phyloP scores from a whole-genome alignment of 1,284 basidiomycete genomes.

The Cutaneotrichosporon cyanovorans region DNA sequence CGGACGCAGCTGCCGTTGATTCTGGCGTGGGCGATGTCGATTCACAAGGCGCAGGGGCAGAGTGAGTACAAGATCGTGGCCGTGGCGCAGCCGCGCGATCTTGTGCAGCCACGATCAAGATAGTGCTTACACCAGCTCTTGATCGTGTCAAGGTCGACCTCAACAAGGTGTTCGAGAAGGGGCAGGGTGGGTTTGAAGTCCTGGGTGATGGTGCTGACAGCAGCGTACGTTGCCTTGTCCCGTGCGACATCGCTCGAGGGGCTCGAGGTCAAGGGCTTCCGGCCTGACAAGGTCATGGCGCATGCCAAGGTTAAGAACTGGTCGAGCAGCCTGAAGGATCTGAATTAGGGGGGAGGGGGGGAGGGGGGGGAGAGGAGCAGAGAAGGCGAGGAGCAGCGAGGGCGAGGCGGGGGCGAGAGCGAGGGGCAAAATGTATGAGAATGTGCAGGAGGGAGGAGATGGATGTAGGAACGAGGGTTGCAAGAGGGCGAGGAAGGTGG shows the following conservation, averaged over 20 bases:
- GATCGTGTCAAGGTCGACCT: conserved; percentile 48
- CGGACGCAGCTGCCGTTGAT: conserved; percentile 71
- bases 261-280: conserved; percentile 82
- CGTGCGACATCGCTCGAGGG: conserved; percentile 87
- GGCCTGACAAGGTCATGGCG: conserved; percentile 65
- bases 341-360: conserved; percentile 12
- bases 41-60: conserved; percentile 90
- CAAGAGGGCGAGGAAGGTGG: too few species aligned
- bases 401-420: too few species aligned
- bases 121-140: conserved; percentile 23
- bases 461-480: too few species aligned
- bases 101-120: too few species aligned
- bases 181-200: conserved; percentile 47
- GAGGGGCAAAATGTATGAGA: too few species aligned
- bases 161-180: conserved; percentile 65
- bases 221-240: conserved; percentile 92
- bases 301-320: conserved; percentile 50
- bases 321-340: conserved; percentile 23
- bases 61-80: conserved; percentile 41
- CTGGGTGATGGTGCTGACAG: conserved; percentile 1
- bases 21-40: conserved; percentile 88
- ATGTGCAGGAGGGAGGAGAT: too few species aligned
- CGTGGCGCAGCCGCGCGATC: not conserved
- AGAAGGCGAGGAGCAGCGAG: not conserved
- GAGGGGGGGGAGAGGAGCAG: not conserved